phyloP scores from a whole-genome alignment of 441 rosid species.

The Eruca vesicaria region DNA sequence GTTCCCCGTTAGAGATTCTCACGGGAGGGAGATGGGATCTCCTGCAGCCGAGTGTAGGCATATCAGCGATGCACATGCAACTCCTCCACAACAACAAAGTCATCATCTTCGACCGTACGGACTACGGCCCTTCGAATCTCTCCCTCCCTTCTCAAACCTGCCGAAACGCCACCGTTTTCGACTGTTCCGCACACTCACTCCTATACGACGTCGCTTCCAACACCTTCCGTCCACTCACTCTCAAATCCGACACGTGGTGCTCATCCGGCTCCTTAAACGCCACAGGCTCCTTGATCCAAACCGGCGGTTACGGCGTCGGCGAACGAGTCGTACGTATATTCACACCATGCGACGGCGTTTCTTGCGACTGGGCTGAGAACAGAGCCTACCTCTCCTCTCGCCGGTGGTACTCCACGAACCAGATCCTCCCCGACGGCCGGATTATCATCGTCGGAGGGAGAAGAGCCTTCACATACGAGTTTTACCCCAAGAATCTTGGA shows the following conservation, averaged over 20 bases:
- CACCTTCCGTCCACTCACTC: constrained; percentile 59
- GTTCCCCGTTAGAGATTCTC: constrained; percentile 26
- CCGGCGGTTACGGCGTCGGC: constrained; percentile 44
- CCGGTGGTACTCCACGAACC: constrained; percentile 52
- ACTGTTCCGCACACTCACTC: constrained; percentile 76
- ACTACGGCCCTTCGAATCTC: constrained; percentile 37
- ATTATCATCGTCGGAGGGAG: constrained; percentile 71
- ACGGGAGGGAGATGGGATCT: constrained; percentile 50
- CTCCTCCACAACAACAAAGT: constrained; percentile 74
- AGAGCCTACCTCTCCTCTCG: constrained; percentile 28
- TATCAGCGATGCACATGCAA: constrained; percentile 96
- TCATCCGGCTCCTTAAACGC: constrained; percentile 63
- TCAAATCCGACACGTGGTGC: constrained; percentile 76
- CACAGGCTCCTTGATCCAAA: constrained; percentile 46
- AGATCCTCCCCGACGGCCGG: constrained; percentile 59
- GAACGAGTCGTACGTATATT: constrained; percentile 29
- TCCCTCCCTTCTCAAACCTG: constrained; percentile 21
- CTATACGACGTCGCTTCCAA: constrained; percentile 60
- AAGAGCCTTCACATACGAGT: constrained; percentile 63
- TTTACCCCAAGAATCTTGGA: constrained; percentile 52
- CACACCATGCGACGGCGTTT: constrained; percentile 37
- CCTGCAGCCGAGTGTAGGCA: constrained; percentile 63
- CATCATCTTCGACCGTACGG: constrained; percentile 62
- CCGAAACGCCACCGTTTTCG: constrained; percentile 33
- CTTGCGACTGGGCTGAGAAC: constrained; percentile 34